Evolutionary conservation across 768 basidiomycete species (phyloP), one percentile per base, ranked within the genome.

Genomic region (Boletus speciosus): DNA sequence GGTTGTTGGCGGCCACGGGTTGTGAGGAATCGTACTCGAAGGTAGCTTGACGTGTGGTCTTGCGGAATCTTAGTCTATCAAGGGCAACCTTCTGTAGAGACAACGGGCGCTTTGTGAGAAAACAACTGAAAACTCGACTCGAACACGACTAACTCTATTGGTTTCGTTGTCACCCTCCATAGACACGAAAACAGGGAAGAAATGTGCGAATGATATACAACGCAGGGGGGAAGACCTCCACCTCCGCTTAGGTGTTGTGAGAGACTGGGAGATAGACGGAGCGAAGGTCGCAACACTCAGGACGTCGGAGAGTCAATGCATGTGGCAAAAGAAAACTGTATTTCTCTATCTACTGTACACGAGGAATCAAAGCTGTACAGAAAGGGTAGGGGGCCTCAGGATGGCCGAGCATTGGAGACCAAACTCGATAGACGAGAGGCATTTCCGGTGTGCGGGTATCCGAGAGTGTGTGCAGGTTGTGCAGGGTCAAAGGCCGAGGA

Each of bases 1-100:
- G 84, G 46, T 78, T 84, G 74, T 88, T 86, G 61, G 82, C 75
- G 54, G 83, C 81, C 68, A 85, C 83, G 21, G 80, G 52, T 5
- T 81, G 84, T 54, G 79, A 78, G 19, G 67, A 59, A 48, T 57
- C 63, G 58, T 39, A 44, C 47, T 62, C 60, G 44, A 58, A 58
- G 61, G 53, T 67, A 63, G 59, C 71, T 55, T 58, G 70, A 61
- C 64, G 69, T 62, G 42, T 61, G 49, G 59, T 75, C 58, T 80
- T 79, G 70, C 75, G 77, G 61, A 80, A 80, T 62, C 69, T 75
- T 46, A 80, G 78, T 62, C 69, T 66, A 52, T 75, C 77, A 38
- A 80, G 61, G 40, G 76, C 72, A 62, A 70, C 71, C 64, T 70
- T 77, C 78, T 79, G 65, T 47, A 47, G 52, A 61, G 48, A 55